These are phyloP conservation scores for Carex myosuroides DNA, from an alignment of 176 grass and related monocot genomes.

Conservation along the genomic window DNA sequence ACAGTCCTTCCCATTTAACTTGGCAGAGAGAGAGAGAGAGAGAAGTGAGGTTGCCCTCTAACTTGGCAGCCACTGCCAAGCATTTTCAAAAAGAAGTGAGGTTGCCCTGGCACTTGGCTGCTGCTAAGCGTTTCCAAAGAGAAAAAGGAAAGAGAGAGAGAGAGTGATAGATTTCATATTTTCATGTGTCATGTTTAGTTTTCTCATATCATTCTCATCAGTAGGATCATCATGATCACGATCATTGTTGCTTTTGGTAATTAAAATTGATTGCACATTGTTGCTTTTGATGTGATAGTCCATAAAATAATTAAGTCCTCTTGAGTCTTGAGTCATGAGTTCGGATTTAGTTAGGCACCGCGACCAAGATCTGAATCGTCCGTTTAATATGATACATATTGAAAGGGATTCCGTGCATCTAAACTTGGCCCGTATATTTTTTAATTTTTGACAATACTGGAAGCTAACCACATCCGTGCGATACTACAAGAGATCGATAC, in stretches of 20 bases:
- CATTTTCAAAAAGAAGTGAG: not conserved
- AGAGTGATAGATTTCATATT: not conserved
- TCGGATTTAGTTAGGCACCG: too few species aligned
- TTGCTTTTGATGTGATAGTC: not conserved
- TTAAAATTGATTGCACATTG: not conserved
- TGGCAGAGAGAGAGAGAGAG: not conserved
- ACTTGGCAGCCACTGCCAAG: not conserved
- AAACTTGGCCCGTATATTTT: too few species aligned
- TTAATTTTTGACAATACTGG: too few species aligned
- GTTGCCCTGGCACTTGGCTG: not conserved
- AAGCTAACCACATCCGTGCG: too few species aligned
- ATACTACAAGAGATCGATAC: too few species aligned
- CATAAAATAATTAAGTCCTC: not conserved
- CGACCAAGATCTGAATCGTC: too few species aligned
- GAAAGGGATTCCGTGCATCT: too few species aligned
- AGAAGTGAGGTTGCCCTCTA: not conserved
- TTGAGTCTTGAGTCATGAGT: not conserved
- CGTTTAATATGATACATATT: too few species aligned
- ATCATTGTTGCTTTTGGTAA: not conserved
- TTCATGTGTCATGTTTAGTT: not conserved
- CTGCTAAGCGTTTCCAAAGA: not conserved
- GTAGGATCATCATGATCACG: not conserved
- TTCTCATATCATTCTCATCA: not conserved
- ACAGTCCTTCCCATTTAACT: slow-evolving; percentile 7
- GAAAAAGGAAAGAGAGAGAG: not conserved